Base-by-base conservation (phyloP, 1,284 basidiomycete species). In the Inonotus hispidus region DNA sequence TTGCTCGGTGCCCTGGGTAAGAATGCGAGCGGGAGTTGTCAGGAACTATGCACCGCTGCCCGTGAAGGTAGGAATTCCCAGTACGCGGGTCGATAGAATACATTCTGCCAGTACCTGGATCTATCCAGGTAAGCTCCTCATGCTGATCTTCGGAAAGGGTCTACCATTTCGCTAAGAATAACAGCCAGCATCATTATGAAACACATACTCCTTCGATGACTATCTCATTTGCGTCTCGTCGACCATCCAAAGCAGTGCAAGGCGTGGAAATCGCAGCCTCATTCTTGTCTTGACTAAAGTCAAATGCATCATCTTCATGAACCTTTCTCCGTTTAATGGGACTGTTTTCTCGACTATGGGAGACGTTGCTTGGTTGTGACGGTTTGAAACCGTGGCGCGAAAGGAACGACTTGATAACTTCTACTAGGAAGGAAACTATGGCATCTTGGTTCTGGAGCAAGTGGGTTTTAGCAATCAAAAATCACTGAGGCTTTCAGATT, bases 51-150 rank as follows among this genome's bases (percentile, higher is more conserved):
- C 21, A 39, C n/a, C 38, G 49, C 53, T 43, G 56, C 25, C 63
- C 59, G 39, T 46, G 49, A 19, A 49, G 55, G 19, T 78, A 76
- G 41, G 83, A 74, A 71, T 89, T 80, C 11, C 83, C 83, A 10
- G 82, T 83, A 27, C 87, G 79, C 53, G 79, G 70, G 69, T 96
- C 87, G 10, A 94, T 79, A 6, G 88, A 66, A 65, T 88, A 87
- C 0, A 77, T 77, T 70, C 88, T 80, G n/a, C 87, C 82, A 1
- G 85, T 89, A 23, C 66, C 71, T 23, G 81, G 79, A 72, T 92
- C 87, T 37, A 73, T 79, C 87, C 88, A 90, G 25, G 73, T 58
- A 23, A 80, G 67, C 56, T 77, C 74, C 41, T 72, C 68, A 21
- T 37, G 14, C 32, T 38, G 25, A 52, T 35, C 19, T n/a, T 35